Evolutionary conservation across 2,329 filamentous ascomycete species (phyloP).

Genomic region (Phialemonium atrogriseum): DNA sequence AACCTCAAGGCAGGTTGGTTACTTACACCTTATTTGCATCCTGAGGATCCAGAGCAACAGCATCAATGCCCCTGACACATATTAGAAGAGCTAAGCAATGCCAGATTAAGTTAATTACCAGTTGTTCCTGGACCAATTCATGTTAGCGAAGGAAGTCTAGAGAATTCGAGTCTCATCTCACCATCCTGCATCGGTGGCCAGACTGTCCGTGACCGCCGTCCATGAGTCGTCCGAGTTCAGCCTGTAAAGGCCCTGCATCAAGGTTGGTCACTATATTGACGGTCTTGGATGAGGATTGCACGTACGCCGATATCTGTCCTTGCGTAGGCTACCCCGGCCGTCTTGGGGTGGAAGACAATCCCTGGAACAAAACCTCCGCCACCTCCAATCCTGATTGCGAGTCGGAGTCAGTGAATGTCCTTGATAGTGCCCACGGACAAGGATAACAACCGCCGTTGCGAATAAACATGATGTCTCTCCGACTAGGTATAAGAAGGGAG

Average conservation of each 20-base stretch:
- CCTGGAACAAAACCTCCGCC: conserved; percentile 49
- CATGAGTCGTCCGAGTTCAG: conserved; percentile 47
- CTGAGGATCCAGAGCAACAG: conserved; percentile 45
- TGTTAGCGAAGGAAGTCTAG: no score
- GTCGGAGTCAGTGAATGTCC: no score
- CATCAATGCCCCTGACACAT: conserved; percentile 51
- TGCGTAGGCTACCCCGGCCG: conserved; percentile 43
- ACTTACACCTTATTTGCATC: conserved; percentile 42
- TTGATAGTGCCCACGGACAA: no score
- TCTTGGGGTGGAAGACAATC: conserved; percentile 47
- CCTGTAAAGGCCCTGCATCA: conserved; percentile 36
- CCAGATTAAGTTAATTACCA: no score
- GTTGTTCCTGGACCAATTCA: conserved; percentile 35
- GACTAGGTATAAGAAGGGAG: no score
- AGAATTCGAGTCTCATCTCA: conserved; percentile 12
- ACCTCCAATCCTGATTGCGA: conserved; percentile 36
- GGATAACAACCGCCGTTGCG: no score
- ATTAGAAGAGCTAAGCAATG: no score
- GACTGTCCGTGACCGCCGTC: conserved; percentile 42
- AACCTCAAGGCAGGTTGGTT: no score
- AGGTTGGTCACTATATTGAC: no score
- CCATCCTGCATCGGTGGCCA: conserved; percentile 36
- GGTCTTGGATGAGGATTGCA: neutral
- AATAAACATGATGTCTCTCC: neutral
- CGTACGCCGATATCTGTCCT: conserved; percentile 44